Conservation (phyloP, 805 yeast species). For the Schizosaccharomyces lindneri region DNA sequence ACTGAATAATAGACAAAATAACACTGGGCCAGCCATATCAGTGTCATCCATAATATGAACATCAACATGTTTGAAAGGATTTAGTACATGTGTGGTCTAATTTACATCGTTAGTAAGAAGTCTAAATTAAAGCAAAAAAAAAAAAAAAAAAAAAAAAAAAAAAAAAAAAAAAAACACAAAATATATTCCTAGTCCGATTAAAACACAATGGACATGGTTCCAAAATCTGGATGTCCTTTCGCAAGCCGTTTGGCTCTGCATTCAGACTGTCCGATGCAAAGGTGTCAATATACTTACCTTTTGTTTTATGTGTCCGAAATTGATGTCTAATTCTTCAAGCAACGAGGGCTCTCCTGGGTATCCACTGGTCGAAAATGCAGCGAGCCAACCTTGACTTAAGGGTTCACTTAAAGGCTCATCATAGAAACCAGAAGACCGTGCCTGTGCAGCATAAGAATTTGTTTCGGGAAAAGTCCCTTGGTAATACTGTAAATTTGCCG, state of each 20-base stretch:
- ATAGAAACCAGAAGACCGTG: conserved; percentile 13
- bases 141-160: no score
- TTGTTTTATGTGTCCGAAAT: conserved; percentile 60
- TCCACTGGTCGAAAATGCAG: conserved; percentile 82
- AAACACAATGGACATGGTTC: background rate
- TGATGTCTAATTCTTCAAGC: conserved; percentile 69
- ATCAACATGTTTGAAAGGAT: conserved; percentile 42
- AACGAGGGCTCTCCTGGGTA: conserved; percentile 89
- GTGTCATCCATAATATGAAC: conserved; percentile 65
- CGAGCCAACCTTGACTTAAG: conserved; percentile 35
- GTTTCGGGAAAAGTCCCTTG: background rate
- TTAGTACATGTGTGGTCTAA: conserved; percentile 58
- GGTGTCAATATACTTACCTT: conserved; percentile 16
- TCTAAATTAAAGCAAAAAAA: no score
- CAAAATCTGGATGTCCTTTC: background rate
- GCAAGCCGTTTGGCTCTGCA: no score
- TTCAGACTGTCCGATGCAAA: no score
- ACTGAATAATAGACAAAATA: conserved; percentile 74
- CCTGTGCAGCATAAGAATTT: conserved; percentile 3
- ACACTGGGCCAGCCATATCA: conserved; percentile 83
- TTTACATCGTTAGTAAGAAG: background rate
- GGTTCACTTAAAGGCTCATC: conserved; percentile 24
- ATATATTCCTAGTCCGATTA: conserved; percentile 3
- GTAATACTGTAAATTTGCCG: background rate
- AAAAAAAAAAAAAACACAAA: background rate